Evolutionary conservation across 176 grass and related monocot genomes (phyloP), one percentile per base, ranked within the genome.

Genomic region (Bonia amplexicaulis): DNA sequence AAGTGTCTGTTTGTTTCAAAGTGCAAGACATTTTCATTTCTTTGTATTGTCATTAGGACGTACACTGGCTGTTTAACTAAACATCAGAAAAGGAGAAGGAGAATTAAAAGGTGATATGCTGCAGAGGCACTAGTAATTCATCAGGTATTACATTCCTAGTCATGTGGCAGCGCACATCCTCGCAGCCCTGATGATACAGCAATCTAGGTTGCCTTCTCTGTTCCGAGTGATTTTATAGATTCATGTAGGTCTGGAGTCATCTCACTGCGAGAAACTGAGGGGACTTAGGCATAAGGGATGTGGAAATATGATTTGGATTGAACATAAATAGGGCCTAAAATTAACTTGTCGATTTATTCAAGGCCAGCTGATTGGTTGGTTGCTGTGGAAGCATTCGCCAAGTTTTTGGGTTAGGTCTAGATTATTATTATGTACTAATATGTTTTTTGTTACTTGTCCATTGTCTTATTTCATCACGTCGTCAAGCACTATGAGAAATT

Each of bases 281-380:
- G 31, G 7, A 17, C 2, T 81, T 65, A 35, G 62, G 15, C 27
- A 73, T 62, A 25, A 26, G 25, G 47, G 73, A 9, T 70, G 77
- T 39, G 33, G 10, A 44, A 37, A 80, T 61, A 13, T 33, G 23
- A 47, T 88, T 64, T 39, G 7, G 1, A 72, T 58, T 66, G 63
- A 62, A 80, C 19, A 76, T 82, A 45, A 89, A 55, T 48, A 77
- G 10, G 48, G 13, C 17, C 49, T 79, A 25, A 40, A 35, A 53
- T 76, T 76, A 73, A 40, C 37, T 82, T 27, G 12, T 77, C 9
- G 37, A 86, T 86, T 58, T 85, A 13, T 77, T 77, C 72, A 86
- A 72, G 78, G 23, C 46, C 25, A 64, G 40, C 44, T 26, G 11
- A 78, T 58, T 89, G 81, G 48, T 35, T 85, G 48, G 25, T 84